Percentiles rank a stretch among this genome's conserved stretches.
Evolutionary conservation across 768 basidiomycete species (phyloP).

Genomic region (Suillus subalutaceus): DNA sequence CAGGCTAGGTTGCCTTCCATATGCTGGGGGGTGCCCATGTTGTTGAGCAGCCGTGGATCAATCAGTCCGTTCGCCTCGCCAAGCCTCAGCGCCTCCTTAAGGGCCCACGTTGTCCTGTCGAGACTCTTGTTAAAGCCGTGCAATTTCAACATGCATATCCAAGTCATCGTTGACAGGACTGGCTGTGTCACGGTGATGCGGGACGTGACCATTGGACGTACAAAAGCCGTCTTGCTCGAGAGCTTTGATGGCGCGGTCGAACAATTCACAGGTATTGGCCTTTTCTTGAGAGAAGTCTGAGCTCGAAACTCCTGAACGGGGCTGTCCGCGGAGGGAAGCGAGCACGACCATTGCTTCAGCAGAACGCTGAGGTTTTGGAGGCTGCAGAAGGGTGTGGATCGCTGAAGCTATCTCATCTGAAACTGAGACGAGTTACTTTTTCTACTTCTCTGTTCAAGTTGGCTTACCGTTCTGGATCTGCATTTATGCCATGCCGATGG

Average conservation of each 20-base stretch:
- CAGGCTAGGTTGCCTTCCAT: too few species aligned
- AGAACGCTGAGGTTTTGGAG: slow-evolving; percentile 63
- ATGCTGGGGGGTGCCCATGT: too few species aligned
- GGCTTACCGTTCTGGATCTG: slow-evolving; percentile 76
- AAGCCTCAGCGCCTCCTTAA: too few species aligned
- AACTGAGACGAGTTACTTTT: slow-evolving; percentile 6
- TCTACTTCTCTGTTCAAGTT: neutral
- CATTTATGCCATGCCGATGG: slow-evolving; percentile 85
- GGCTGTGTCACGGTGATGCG: too few species aligned
- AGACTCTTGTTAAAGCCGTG: too few species aligned
- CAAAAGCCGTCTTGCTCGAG: slow-evolving; percentile 64
- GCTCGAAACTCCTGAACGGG: slow-evolving; percentile 59
- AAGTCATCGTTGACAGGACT: too few species aligned
- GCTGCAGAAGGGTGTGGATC: slow-evolving; percentile 78
- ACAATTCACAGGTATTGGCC: slow-evolving; percentile 76
- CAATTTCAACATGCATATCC: too few species aligned
- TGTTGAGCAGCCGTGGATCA: too few species aligned
- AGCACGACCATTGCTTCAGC: slow-evolving; percentile 88
- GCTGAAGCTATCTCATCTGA: slow-evolving; percentile 82
- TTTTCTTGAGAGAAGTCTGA: slow-evolving; percentile 77
- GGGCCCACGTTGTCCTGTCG: too few species aligned
- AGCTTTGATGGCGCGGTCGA: slow-evolving; percentile 72
- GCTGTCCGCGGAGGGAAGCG: slow-evolving; percentile 58
- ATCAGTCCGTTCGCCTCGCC: too few species aligned
- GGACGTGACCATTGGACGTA: slow-evolving; percentile 32